Base-by-base conservation (phyloP, 2,329 filamentous ascomycete genomes). In the Clarireedia monteithiana region DNA sequence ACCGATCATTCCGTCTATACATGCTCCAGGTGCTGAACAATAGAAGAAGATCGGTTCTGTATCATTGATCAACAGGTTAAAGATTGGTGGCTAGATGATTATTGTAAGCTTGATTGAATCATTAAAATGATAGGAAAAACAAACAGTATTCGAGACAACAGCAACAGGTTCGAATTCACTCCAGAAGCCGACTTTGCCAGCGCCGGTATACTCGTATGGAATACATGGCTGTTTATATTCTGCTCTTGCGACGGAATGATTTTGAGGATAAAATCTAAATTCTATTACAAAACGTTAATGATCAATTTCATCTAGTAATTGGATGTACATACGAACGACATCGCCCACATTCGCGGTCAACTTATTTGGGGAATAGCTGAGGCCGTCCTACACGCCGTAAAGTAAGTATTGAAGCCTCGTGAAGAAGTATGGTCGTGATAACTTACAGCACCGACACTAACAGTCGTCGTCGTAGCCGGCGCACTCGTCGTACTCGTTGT, bases 1-100 rank as follows among this genome's bases (percentile, higher is more conserved):
- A 3, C 87, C 88, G 15, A 92, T 78, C 88, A 92, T 92, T 23
- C 81, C 77, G 45, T 85, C 77, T 3, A 76, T 75, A 64, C 88
- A 92, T 2, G 85, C 88, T 0, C 75, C 77, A 0, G 81, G 77
- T 0, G 85, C 85, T 0, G 83, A 81, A 60, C 85, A 89, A 68
- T 89, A 89, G 69, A 80, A 87, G 67, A 85, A 88, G 15, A 84
- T 78, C 0, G 86, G 84, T 23, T 78, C 69, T 0, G 82, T 84
- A 60, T 83, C 74, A 62, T 86, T 86, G 56, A 88, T 72, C 20
- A 60, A 62, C 24, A 78, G 62, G 44, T 66, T 63, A 56, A 68
- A 80, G 39, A 64, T 70, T 20, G 76, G 77, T 17, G 68, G 64
- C 60, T 66, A 53, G 6, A 50, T 48, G 27, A n/a, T 48, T 34